Evolutionary conservation across 116 monocot species (phyloP).

Genomic region (Posidonia oceanica): DNA sequence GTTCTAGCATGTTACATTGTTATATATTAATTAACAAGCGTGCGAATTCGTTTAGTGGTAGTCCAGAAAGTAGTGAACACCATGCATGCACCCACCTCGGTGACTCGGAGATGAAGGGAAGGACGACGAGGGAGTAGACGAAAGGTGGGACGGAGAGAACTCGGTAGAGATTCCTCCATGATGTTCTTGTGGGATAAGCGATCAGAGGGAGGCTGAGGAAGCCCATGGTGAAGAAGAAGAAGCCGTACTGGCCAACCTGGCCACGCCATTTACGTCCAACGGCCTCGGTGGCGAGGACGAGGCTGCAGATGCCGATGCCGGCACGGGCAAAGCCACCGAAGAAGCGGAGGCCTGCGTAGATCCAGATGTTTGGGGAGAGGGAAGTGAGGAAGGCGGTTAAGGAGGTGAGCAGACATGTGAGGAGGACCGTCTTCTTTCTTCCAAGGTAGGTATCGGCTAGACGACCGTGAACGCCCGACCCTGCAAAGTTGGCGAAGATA

Average conservation of each 20-base stretch:
- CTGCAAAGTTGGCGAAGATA: slow-evolving; percentile 8
- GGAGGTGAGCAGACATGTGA: slow-evolving; percentile 44
- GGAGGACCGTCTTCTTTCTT: slow-evolving; percentile 56
- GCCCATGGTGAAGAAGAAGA: slow-evolving; percentile 80
- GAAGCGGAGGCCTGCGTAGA: slow-evolving; percentile 32
- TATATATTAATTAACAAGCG: too few species aligned
- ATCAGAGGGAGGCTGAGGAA: slow-evolving; percentile 28
- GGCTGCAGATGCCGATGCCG: slow-evolving; percentile 47
- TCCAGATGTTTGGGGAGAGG: slow-evolving; percentile 32
- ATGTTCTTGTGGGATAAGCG: slow-evolving; percentile 14
- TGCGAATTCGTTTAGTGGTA: too few species aligned
- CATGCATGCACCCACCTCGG: slow-evolving; percentile 11
- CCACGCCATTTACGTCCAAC: slow-evolving; percentile 62
- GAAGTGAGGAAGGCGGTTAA: slow-evolving; percentile 24
- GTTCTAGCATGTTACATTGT: too few species aligned
- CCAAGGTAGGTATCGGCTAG: slow-evolving; percentile 22
- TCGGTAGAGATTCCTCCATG: slow-evolving; percentile 17
- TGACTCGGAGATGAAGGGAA: slow-evolving; percentile 63
- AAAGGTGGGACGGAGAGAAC: slow-evolving; percentile 15
- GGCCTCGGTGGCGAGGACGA: slow-evolving; percentile 60
- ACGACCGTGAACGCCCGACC: slow-evolving; percentile 47
- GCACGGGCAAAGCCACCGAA: slow-evolving; percentile 18
- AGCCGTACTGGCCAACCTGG: slow-evolving; percentile 54
- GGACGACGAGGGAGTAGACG: slow-evolving; percentile 13
- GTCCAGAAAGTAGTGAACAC: too few species aligned